Evolutionary conservation across 228 moss, liverwort and hornwort genomes (phyloP), one percentile per base, ranked within the genome.

Genomic region (Sphagnum fallax): DNA sequence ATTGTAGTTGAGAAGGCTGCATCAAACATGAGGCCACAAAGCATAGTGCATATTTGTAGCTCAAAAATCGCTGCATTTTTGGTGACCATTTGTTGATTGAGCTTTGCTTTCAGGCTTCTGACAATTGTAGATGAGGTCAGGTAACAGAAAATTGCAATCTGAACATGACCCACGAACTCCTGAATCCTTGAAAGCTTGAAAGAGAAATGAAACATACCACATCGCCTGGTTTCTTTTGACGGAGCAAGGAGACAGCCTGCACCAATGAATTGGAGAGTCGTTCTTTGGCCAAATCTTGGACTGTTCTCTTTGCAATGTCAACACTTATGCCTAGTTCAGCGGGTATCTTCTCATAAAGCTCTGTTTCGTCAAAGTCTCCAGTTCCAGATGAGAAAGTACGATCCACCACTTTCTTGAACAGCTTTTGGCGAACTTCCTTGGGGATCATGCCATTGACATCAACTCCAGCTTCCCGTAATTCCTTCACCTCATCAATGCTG

Each of bases 391-490:
- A 87, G 61, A 98, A 90, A n/a, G 84, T 88, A 53, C 91, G 86
- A 32, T 93, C 97, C 51, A 93, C 88, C 7, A 98, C 79, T 79
- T 93, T 93, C 72, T 93, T 98, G 61, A 90, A 93, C 61, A 98
- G 91, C 81, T 98, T 98, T 73, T 88, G 90, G 66, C 97, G 71
- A n/a, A 88, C 80, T 50, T 82, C 82, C 72, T 87, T 98, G 2
- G 97, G 91, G 49, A 98, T 91, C 90, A 93, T 98, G 32, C 83
- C 90, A 57, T 93, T 91, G n/a, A 98, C 85, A 72, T 98, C 91
- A 70, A 98, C 90, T 66, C 97, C 97, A 53, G 93, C 86, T 67
- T 86, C 93, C 67, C 90, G 83, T 12, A 98, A 77, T 69, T 98
- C 97, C 72, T 91, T 93, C 53, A 98, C 97, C 76, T 98, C 97